A percentile compares a stretch with the other conserved stretches of the same genome.
phyloP scores from a whole-genome alignment of 306 rosid species.

The Lablab purpureus region DNA sequence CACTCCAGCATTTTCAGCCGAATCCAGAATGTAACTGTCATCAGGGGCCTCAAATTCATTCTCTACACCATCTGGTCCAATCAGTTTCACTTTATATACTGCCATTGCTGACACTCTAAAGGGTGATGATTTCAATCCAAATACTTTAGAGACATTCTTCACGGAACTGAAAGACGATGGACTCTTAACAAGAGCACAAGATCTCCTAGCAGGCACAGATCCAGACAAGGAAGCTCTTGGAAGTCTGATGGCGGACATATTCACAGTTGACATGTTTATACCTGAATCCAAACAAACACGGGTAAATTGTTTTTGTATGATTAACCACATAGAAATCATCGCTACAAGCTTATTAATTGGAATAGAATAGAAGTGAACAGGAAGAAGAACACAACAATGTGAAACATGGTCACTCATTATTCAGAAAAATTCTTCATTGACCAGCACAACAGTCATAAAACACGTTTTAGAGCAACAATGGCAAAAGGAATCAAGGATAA shows the following conservation, averaged over 20 bases:
- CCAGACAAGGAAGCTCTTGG: constrained; percentile 47
- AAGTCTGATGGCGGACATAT: constrained; percentile 50
- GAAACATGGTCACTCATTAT: not conserved
- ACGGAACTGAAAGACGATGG: constrained; percentile 50
- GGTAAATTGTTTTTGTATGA: not conserved
- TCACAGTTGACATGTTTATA: constrained; percentile 47
- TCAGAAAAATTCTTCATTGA: not conserved
- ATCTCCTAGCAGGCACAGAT: constrained; percentile 37
- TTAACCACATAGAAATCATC: constrained; percentile 21
- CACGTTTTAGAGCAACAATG: constrained; percentile 25
- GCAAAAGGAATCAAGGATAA: not conserved
- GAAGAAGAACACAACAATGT: not conserved
- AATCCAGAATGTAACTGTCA: constrained; percentile 66
- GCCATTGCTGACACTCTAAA: constrained; percentile 68
- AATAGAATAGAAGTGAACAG: not conserved
- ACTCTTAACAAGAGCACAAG: constrained; percentile 48
- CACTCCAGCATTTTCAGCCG: constrained; percentile 81
- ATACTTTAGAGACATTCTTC: constrained; percentile 55
- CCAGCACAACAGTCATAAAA: not conserved
- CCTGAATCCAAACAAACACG: constrained; percentile 42
- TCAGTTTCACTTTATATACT: constrained; percentile 64
- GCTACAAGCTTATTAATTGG: not conserved
- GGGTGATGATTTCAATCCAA: constrained; percentile 63
- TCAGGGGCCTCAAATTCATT: constrained; percentile 74
- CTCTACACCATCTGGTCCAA: constrained; percentile 70